Base-by-base conservation (phyloP, 441 rosid species). In the Isatis lusitanica region DNA sequence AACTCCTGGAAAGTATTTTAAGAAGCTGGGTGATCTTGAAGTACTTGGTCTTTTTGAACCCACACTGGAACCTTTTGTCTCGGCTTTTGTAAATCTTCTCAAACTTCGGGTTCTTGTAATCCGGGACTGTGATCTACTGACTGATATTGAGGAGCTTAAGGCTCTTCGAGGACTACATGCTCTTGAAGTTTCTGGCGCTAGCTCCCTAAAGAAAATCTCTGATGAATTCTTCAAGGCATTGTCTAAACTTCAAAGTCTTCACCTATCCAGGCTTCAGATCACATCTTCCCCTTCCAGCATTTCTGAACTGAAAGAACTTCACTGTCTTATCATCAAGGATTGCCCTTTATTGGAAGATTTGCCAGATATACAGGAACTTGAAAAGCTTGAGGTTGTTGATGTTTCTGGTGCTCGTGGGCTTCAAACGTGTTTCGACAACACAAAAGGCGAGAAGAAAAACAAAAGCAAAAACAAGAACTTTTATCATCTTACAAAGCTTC, bases 131-230 rank as follows among this genome's bases (percentile, higher is more conserved):
- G 73, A 64, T 57, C 66, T 77, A n/a, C 52, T 88, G 39, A n/a
- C 55, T 9, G 12, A 76, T 5, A 66, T 82, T 3, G 47, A 68
- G 18, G 39, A 60, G 11, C 68, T 86, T 63, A 24, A 31, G 28
- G 6, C 61, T 12, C 86, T 88, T 35, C 24, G 5, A 12, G 46
- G 16, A 1, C 78, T 88, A 44, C 30, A 60, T 5, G 82, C 69
- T 72, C 87, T 90, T 35, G 89, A 90, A 76, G 81, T 90, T 69
- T 88, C 91, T 35, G 88, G 83, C 17, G 83, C 83, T 38, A 62
- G 63, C 35, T 69, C 70, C 65, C 59, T 84, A 74, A 30, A 44
- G 76, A 1, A 65, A 40, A 74, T 86, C 36, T 24, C 76, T 9
- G 72, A 72, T 5, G 60, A 59, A 0, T 51, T 88, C 39, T 86